phyloP scores from a whole-genome alignment of 2,329 filamentous ascomycete species.

The Metarhizium rileyi region DNA sequence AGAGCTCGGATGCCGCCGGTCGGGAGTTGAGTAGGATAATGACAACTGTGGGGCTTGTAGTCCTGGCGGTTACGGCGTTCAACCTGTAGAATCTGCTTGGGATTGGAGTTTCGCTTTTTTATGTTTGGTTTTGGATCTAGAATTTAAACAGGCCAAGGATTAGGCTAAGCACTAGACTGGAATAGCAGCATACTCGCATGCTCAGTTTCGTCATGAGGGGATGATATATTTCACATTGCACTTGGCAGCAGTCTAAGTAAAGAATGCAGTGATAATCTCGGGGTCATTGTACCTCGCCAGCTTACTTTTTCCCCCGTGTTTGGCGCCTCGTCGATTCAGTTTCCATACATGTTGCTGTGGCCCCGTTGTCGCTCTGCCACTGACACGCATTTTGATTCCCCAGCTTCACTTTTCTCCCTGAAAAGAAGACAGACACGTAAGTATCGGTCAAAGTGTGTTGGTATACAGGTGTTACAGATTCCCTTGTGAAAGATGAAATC shows the following conservation, averaged over 20 bases:
- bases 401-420: too few species aligned
- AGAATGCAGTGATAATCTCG: too few species aligned
- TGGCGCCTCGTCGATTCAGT: too few species aligned
- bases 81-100: not conserved
- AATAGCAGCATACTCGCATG: not conserved
- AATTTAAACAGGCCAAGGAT: not conserved
- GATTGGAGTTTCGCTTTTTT: not conserved
- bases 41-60: constrained; percentile 6
- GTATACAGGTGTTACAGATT: too few species aligned
- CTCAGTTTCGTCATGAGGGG: not conserved
- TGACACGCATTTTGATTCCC: too few species aligned
- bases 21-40: not conserved
- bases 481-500: too few species aligned
- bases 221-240: not conserved
- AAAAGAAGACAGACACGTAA: too few species aligned
- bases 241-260: not conserved
- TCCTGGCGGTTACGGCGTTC: constrained; percentile 11
- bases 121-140: not conserved
- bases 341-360: too few species aligned
- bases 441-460: too few species aligned
- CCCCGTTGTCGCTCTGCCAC: too few species aligned
- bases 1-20: constrained; percentile 12
- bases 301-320: too few species aligned
- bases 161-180: not conserved
- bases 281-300: too few species aligned